Percentiles rank a stretch among this genome's conserved stretches.
phyloP scores from a whole-genome alignment of 148 eudicot genomes.

The Arbutus unedo region DNA sequence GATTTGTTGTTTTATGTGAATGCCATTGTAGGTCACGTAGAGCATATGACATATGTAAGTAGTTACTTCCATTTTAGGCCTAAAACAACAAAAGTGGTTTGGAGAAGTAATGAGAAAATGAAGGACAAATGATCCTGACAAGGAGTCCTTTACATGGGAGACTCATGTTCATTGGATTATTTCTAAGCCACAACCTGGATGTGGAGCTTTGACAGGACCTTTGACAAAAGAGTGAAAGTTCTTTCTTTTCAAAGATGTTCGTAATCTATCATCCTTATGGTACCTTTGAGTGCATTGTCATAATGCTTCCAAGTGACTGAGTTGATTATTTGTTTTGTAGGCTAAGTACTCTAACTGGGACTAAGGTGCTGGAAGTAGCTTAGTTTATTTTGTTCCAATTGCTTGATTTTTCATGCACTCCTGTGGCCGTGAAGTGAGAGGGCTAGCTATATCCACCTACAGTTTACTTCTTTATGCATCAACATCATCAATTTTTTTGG shows the following conservation, averaged over 20 bases:
- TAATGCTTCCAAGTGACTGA: background rate
- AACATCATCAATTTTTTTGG: background rate
- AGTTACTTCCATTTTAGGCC: background rate
- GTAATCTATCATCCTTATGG: background rate
- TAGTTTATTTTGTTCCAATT: background rate
- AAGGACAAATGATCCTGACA: background rate
- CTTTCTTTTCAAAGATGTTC: background rate
- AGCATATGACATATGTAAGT: background rate
- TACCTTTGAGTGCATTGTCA: background rate
- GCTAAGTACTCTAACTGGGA: background rate
- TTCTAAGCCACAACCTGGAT: background rate
- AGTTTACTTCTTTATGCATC: background rate
- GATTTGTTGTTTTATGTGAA: background rate
- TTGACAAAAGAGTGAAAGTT: background rate
- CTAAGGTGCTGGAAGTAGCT: background rate
- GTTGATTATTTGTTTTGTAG: background rate
- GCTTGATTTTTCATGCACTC: slow-evolving; percentile 16
- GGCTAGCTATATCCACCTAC: background rate
- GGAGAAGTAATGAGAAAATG: background rate
- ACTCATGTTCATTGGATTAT: background rate
- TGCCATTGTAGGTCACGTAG: background rate
- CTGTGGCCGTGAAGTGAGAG: background rate
- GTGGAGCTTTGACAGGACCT: background rate
- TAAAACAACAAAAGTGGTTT: background rate
- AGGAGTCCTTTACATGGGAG: background rate